A percentile compares a stretch with the other conserved stretches of the same genome.
Conservation (phyloP, 805 yeast genomes). For the Starmerella geochares region DNA sequence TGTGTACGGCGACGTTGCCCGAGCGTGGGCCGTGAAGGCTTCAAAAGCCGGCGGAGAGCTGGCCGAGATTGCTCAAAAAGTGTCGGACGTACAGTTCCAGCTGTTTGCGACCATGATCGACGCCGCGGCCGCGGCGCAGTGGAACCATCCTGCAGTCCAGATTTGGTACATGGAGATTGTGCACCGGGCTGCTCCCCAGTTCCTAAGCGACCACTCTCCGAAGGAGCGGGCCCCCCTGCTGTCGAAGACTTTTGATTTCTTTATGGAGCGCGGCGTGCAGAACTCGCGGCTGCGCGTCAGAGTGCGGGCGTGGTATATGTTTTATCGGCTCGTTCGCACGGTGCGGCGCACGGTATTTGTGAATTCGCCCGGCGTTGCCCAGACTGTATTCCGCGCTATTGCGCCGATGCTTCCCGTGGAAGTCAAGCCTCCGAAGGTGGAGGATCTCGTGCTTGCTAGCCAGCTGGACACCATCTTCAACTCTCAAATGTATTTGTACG, state of each 20-base stretch:
- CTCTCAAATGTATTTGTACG: slow-evolving; percentile 73
- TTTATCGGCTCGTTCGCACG: slow-evolving; percentile 68
- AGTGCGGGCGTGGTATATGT: slow-evolving; percentile 80
- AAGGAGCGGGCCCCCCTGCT: slow-evolving; percentile 35
- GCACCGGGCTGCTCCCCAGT: slow-evolving; percentile 63
- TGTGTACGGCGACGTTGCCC: slow-evolving; percentile 59
- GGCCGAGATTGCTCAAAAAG: slow-evolving; percentile 10
- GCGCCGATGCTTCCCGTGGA: slow-evolving; percentile 52
- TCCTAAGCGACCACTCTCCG: slow-evolving; percentile 25
- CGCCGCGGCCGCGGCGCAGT: slow-evolving; percentile 29
- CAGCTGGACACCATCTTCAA: slow-evolving; percentile 51
- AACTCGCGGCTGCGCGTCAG: slow-evolving; percentile 64
- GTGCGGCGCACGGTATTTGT: slow-evolving; percentile 54
- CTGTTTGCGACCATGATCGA: slow-evolving; percentile 36
- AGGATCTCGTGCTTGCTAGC: slow-evolving; percentile 19
- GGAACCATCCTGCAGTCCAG: slow-evolving; percentile 66
- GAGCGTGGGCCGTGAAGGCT: slow-evolving; percentile 15
- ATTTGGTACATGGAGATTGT: slow-evolving; percentile 73
- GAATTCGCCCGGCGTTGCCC: slow-evolving; percentile 34
- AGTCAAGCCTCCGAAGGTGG: slow-evolving; percentile 40
- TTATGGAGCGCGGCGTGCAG: slow-evolving; percentile 76
- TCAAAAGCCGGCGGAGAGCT: slow-evolving; percentile 17
- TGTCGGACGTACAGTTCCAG: slow-evolving; percentile 14
- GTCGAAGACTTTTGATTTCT: slow-evolving; percentile 53
- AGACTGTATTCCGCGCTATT: slow-evolving; percentile 50